Evolutionary conservation across 768 basidiomycete genomes (phyloP).

Genomic region (Nidularia pulvinata): DNA sequence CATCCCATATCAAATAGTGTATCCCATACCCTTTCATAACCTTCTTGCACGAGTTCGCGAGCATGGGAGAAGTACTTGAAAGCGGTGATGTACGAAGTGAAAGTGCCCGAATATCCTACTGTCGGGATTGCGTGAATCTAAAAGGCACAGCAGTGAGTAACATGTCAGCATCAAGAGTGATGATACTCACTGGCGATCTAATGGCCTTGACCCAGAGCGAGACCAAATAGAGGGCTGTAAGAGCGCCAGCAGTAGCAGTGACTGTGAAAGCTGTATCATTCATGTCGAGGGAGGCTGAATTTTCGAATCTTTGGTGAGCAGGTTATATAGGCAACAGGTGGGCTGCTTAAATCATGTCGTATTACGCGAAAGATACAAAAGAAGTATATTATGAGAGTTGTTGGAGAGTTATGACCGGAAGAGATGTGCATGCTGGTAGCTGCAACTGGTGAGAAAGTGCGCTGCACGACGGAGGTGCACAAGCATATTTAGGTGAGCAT

Average conservation of each 20-base stretch:
- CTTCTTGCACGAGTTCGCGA: slow-evolving; percentile 9
- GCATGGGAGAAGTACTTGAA: slow-evolving; percentile 5
- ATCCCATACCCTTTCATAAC: slow-evolving; percentile 8
- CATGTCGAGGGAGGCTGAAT: neutral
- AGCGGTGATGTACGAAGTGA: slow-evolving; percentile 7
- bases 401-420: no score
- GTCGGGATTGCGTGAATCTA: slow-evolving; percentile 12
- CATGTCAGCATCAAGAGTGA: neutral
- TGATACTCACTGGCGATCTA: neutral
- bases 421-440: no score
- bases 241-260: neutral
- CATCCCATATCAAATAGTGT: neutral
- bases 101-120: slow-evolving; percentile 7
- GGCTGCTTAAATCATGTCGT: neutral
- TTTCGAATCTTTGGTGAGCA: no score
- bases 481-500: no score
- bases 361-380: neutral
- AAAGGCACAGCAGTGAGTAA: neutral
- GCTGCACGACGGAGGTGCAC: no score
- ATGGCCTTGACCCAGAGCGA: neutral
- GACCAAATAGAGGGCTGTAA: neutral
- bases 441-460: no score
- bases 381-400: no score
- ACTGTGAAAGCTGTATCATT: neutral
- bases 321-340: neutral